phyloP scores from a whole-genome alignment of 345 rosid species.

The Ailanthus altissimus region DNA sequence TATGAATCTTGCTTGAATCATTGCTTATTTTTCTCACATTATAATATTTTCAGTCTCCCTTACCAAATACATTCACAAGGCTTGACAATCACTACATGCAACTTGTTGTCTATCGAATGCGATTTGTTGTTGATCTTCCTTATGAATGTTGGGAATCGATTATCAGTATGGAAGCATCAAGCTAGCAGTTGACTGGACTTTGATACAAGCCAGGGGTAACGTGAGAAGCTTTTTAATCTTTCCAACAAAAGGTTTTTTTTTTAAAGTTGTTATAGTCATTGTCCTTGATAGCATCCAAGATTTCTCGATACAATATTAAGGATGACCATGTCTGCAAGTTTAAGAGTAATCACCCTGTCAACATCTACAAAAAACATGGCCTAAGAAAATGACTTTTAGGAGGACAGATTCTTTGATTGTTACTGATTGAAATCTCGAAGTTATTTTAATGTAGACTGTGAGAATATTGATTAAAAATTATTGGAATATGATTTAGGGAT shows the following conservation, averaged over 20 bases:
- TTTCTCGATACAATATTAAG: slow-evolving; percentile 44
- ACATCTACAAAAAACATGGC: background rate
- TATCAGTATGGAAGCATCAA: slow-evolving; percentile 6
- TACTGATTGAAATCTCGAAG: too few species aligned
- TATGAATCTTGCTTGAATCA: too few species aligned
- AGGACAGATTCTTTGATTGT: too few species aligned
- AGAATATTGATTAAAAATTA: too few species aligned
- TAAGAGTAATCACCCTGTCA: background rate
- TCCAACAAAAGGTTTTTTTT: slow-evolving; percentile 56
- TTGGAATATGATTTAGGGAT: too few species aligned
- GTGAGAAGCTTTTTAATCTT: slow-evolving; percentile 45
- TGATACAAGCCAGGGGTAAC: slow-evolving; percentile 48
- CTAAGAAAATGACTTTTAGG: slow-evolving; percentile 10
- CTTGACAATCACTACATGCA: too few species aligned
- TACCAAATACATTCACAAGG: too few species aligned
- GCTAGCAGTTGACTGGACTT: slow-evolving; percentile 32
- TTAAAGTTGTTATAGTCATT: slow-evolving; percentile 60
- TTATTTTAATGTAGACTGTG: too few species aligned
- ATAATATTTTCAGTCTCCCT: too few species aligned
- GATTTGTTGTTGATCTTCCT: too few species aligned
- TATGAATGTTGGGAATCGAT: background rate
- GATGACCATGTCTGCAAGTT: slow-evolving; percentile 61
- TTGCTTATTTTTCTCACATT: too few species aligned
- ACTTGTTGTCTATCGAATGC: too few species aligned
- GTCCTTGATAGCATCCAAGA: slow-evolving; percentile 58